Conservation (phyloP, 2,329 filamentous ascomycete genomes). For the Lasiodiplodia sp. region DNA sequence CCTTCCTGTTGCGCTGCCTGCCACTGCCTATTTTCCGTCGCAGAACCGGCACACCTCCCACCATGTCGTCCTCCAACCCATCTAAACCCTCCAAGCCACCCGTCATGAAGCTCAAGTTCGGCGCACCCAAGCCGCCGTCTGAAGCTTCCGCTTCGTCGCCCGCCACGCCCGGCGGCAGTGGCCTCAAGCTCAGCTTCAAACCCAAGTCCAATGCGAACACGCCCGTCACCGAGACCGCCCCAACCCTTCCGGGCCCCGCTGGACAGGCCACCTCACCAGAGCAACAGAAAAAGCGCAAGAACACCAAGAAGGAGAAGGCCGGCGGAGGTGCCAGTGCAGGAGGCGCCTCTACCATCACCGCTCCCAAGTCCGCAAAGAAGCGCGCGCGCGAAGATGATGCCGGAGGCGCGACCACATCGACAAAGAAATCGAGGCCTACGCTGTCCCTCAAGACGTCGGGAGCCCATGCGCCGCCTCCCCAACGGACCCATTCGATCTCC, state of each 20-base stretch:
- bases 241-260: slow-evolving; percentile 43
- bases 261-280: slow-evolving; percentile 42
- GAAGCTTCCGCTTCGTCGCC: slow-evolving; percentile 19
- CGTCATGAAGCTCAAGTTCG: slow-evolving; percentile 42
- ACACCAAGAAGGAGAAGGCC: slow-evolving; percentile 49
- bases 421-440: slow-evolving; percentile 37
- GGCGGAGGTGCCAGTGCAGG: slow-evolving; percentile 37
- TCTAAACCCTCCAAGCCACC: slow-evolving; percentile 13
- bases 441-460: slow-evolving; percentile 22
- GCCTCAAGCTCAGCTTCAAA: slow-evolving; percentile 53
- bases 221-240: slow-evolving; percentile 38
- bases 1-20: background rate
- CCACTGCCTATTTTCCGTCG: background rate
- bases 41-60: too few relatives aligned
- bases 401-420: slow-evolving; percentile 37
- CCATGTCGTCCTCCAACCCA: slow-evolving; percentile 22
- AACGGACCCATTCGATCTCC: slow-evolving; percentile 26
- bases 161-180: slow-evolving; percentile 34
- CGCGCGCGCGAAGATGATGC: slow-evolving; percentile 46
- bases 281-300: slow-evolving; percentile 50
- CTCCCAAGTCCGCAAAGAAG: slow-evolving; percentile 45
- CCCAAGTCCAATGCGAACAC: slow-evolving; percentile 33
- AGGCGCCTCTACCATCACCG: slow-evolving; percentile 39
- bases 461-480: slow-evolving; percentile 13
- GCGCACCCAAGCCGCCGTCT: slow-evolving; percentile 5